Evolutionary conservation across 1,284 basidiomycete genomes (phyloP), one percentile per base, ranked within the genome.

Genomic region (Cutaneotrichosporon dermatis): DNA sequence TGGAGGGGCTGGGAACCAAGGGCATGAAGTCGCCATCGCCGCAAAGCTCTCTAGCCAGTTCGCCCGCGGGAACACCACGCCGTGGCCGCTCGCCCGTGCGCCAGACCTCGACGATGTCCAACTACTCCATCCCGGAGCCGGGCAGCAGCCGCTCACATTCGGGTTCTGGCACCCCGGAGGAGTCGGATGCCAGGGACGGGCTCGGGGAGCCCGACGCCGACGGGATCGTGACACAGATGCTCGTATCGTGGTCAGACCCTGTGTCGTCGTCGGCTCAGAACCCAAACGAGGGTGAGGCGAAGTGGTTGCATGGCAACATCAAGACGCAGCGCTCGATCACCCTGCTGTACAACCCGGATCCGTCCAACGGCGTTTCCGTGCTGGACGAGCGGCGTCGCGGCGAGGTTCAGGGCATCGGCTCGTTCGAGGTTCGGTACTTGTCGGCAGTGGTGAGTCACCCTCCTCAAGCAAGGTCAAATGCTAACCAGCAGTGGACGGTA

Each of bases 401-500:
- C 5, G 58, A 57, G 10, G 55, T 64, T 5, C 36, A 45, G 4
- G 59, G 55, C 0, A 39, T 64, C 8, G 60, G 60, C 1, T n/a
- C 56, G n/a, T 57, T 64, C 35, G 52, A 56, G 6, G 37, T 57
- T 6, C 58, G 55, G 34, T 56, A 54, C 49, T 25, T 51, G 36
- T 59, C 63, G 5, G 49, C 61, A 34, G 53, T 61, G 8, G 52
- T 54, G 58, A 55, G 57, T 59, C 4, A 4, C 12, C 11, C 48
- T 4, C 11, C 34, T 6, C 6, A 36, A 33, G 7, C 8, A n/a
- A n/a, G n/a, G n/a, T n/a, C n/a, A n/a, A n/a, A n/a, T n/a, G n/a
- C n/a, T n/a, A n/a, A 8, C 5, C 8, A 12, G 40, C 59, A 74
- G 69, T 74, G 70, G 64, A 69, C 71, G 0, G 69, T 74, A 9